Percentiles rank a stretch among this genome's conserved stretches.
Evolutionary conservation across 768 basidiomycete species (phyloP).

Genomic region (Mycena sanguinolenta): DNA sequence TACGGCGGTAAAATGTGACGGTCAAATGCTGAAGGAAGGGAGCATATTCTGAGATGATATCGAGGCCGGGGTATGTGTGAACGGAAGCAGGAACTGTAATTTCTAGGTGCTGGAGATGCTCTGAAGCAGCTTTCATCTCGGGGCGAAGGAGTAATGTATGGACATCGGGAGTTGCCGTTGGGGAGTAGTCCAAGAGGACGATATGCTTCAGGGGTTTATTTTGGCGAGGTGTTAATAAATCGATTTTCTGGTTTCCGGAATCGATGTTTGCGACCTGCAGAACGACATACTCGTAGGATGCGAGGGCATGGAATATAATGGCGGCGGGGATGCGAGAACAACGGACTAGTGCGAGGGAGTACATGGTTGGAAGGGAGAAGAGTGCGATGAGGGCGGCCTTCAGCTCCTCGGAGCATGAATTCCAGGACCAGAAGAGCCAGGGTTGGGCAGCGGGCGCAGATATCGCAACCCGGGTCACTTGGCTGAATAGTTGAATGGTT

Average conservation of each 20-base stretch:
- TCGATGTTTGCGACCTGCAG: slow-evolving; percentile 9
- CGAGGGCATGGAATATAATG: slow-evolving; percentile 7
- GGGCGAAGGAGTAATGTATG: slow-evolving; percentile 10
- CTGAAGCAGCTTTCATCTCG: slow-evolving; percentile 9
- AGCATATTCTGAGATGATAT: no score
- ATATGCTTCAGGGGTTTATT: slow-evolving; percentile 12
- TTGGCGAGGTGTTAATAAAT: slow-evolving; percentile 4
- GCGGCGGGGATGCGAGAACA: slow-evolving; percentile 3
- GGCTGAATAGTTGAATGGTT: neutral
- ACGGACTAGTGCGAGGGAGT: slow-evolving; percentile 3
- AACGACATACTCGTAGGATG: slow-evolving; percentile 11
- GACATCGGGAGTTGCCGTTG: slow-evolving; percentile 1
- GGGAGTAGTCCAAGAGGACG: slow-evolving; percentile 5
- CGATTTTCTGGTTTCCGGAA: slow-evolving; percentile 2
- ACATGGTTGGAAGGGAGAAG: slow-evolving; percentile 8
- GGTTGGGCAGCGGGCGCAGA: neutral
- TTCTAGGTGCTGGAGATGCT: slow-evolving; percentile 17
- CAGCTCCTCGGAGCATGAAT: slow-evolving; percentile 9
- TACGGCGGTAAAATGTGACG: no score
- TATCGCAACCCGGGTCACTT: slow-evolving; percentile 7
- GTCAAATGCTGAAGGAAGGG: no score
- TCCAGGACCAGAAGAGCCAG: slow-evolving; percentile 15
- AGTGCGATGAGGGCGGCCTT: neutral
- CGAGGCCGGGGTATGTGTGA: no score
- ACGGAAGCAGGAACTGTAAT: neutral